These are phyloP conservation scores for Epichloe scottii DNA, from an alignment of 2,329 filamentous ascomycete genomes.

Conservation along the genomic window DNA sequence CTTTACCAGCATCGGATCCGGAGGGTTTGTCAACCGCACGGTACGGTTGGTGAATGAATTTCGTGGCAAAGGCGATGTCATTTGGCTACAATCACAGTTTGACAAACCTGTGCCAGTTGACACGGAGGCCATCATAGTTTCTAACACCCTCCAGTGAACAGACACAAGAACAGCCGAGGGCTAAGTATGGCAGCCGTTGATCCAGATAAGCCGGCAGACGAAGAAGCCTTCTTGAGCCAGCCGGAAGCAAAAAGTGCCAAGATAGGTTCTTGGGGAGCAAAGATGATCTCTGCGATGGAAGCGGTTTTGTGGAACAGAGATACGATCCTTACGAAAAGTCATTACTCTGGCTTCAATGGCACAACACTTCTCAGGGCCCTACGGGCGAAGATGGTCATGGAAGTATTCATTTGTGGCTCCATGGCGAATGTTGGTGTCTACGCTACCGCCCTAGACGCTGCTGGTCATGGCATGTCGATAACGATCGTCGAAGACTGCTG, in stretches of 20 bases:
- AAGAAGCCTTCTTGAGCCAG: constrained; percentile 35
- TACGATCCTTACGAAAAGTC: constrained; percentile 50
- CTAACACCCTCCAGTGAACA: constrained; percentile 18
- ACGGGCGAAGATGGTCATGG: constrained; percentile 75
- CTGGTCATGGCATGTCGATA: constrained; percentile 75
- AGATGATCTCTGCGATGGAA: constrained; percentile 31
- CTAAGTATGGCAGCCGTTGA: neutral
- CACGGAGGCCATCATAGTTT: constrained; percentile 36
- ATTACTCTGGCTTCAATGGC: constrained; percentile 78
- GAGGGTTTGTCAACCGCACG: constrained; percentile 54
- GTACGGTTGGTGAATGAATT: constrained; percentile 58
- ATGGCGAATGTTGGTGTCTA: constrained; percentile 81
- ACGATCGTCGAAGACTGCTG: constrained; percentile 82
- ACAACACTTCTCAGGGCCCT: constrained; percentile 64
- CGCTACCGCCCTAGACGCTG: constrained; percentile 83
- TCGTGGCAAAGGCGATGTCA: constrained; percentile 55
- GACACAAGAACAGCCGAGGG: constrained; percentile 8
- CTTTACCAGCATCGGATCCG: constrained; percentile 52
- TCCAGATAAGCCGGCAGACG: constrained; percentile 11
- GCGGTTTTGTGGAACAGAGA: constrained; percentile 35
- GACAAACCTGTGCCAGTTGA: constrained; percentile 46
- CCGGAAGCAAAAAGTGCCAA: constrained; percentile 30
- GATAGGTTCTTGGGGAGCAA: constrained; percentile 30
- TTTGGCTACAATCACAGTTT: constrained; percentile 77
- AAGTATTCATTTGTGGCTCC: constrained; percentile 79